Evolutionary conservation across 169 alveolate genomes (phyloP).

Genomic region (Perkinsus olseni): DNA sequence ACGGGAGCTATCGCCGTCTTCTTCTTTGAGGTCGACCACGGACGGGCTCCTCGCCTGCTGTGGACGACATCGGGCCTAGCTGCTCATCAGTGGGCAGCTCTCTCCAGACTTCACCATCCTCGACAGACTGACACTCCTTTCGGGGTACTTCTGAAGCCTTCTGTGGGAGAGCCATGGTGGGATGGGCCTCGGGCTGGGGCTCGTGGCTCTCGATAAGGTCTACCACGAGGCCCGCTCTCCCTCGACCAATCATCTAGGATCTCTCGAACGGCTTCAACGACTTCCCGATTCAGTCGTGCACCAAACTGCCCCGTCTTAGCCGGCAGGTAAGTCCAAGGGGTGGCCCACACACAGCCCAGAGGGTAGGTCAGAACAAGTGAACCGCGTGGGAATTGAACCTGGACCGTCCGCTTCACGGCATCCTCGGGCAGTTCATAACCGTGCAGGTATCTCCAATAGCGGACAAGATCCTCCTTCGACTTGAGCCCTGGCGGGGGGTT

Average conservation of each 20-base stretch:
- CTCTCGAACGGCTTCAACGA: not conserved
- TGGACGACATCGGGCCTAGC: not conserved
- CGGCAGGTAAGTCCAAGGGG: not conserved
- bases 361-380: not conserved
- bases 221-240: not conserved
- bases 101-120: not conserved
- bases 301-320: not conserved
- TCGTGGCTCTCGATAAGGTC: not conserved
- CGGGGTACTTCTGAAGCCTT: not conserved
- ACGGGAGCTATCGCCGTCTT: not conserved
- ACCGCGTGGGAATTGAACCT: not conserved
- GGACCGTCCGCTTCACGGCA: not conserved
- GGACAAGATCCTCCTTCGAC: not conserved
- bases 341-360: not conserved
- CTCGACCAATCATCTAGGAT: not conserved
- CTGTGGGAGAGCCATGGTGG: not conserved
- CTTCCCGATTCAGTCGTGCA: not conserved
- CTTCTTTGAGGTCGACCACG: not conserved
- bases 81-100: not conserved
- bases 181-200: not conserved
- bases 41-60: not conserved
- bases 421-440: not conserved
- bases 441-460: not conserved
- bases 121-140: not conserved
- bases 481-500: not conserved